Conservation (phyloP, 2,329 filamentous ascomycete genomes). For the Diaporthe vexans region DNA sequence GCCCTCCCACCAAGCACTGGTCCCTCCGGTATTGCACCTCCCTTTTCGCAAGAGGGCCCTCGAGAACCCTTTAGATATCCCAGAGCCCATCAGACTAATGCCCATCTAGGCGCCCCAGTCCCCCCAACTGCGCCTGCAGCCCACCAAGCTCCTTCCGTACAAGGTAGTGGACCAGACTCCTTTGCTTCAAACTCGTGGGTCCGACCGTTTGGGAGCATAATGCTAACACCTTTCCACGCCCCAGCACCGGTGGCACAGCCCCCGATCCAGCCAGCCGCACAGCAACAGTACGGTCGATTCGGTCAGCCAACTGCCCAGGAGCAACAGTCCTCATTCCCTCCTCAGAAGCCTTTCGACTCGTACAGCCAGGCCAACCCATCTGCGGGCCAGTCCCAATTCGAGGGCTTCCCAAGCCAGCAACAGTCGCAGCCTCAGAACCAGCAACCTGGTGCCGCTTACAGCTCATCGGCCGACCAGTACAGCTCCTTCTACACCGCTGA, state of each 20-base stretch:
- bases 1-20: constrained; percentile 58
- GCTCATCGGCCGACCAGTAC: constrained; percentile 83
- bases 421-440: constrained; percentile 70
- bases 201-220: constrained; percentile 23
- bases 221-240: constrained; percentile 50
- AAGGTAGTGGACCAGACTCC: constrained; percentile 51
- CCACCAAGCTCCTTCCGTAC: constrained; percentile 53
- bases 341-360: constrained; percentile 88
- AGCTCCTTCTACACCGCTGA: constrained; percentile 89
- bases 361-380: constrained; percentile 70
- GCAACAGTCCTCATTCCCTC: constrained; percentile 64
- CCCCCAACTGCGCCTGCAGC: constrained; percentile 49
- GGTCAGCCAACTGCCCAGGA: constrained; percentile 74
- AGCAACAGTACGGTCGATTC: constrained; percentile 80
- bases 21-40: constrained; percentile 51
- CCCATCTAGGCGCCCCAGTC: constrained; percentile 41
- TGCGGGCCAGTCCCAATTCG: constrained; percentile 68
- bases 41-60: constrained; percentile 21
- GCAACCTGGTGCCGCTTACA: constrained; percentile 76
- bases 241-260: constrained; percentile 63
- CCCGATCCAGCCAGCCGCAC: constrained; percentile 67
- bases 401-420: constrained; percentile 71
- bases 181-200: constrained; percentile 29
- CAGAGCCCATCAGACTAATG: constrained; percentile 34
- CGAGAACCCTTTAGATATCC: not conserved